phyloP scores from a whole-genome alignment of 176 grass and related monocot species.

The Carex cristatella region DNA sequence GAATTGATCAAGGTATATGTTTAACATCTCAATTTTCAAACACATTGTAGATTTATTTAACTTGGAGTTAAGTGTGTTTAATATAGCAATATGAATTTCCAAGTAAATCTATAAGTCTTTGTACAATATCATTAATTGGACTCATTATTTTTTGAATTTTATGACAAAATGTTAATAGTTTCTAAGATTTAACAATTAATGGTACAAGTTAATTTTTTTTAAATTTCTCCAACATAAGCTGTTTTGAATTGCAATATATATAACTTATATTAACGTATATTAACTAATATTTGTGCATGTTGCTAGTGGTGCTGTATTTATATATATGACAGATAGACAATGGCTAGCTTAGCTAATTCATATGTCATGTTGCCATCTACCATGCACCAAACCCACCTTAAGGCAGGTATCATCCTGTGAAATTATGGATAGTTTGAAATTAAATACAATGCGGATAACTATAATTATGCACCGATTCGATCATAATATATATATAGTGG shows the following conservation, averaged over 20 bases:
- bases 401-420: conserved; percentile 26
- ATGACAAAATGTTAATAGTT: no score
- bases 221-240: background rate
- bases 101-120: no score
- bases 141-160: background rate
- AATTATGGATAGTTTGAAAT: conserved; percentile 7
- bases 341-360: background rate
- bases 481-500: background rate
- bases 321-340: background rate
- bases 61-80: no score
- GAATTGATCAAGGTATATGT: no score
- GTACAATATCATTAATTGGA: background rate
- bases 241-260: background rate
- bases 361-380: conserved; percentile 20
- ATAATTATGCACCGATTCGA: conserved; percentile 3
- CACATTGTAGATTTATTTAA: no score
- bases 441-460: background rate
- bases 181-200: no score
- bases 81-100: no score
- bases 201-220: no score
- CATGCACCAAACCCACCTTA: conserved; percentile 31
- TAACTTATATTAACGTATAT: background rate
- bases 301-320: no score
- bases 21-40: no score
- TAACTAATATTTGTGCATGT: no score